Evolutionary conservation across 768 basidiomycete species (phyloP), one percentile per base, ranked within the genome.

Genomic region (Boletus speciosus): DNA sequence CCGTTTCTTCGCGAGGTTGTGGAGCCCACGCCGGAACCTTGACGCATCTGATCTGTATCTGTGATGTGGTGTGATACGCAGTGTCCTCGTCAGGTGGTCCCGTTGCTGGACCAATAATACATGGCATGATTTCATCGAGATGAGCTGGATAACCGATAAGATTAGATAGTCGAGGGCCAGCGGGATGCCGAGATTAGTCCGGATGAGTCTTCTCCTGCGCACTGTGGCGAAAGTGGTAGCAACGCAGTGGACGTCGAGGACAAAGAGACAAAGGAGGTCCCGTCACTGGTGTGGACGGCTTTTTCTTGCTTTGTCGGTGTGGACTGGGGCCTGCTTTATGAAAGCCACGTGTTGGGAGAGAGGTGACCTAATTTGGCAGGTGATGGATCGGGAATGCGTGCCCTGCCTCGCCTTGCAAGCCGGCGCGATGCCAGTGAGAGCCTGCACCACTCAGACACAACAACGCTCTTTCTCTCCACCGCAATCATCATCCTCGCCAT

Each of bases 391-490:
- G 66, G 66, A 62, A 65, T 55, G 65, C 62, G 56, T 69, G 66
- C 67, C 66, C 66, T 67, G 66, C 66, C 66, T 69, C 67, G 60
- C 66, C 66, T 62, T 52, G 43, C 60, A 64, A 59, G 54, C 65
- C 66, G 66, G 65, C 59, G 67, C 67, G 62, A 60, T 64, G 23
- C 23, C 23, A 23, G 23, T 23, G 56, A 60, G 52, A 55, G 48
- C 37, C 35, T 55, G 54, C 59, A 58, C 59, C 51, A 57, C 55
- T 55, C 51, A 21, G 39, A 47, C 64, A 44, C 57, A 45, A 44
- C 59, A 51, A 66, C 65, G 44, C 55, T 57, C 58, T 51, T 31
- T 51, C 49, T 55, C 31, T 55, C 55, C 47, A 35, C 54, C 50
- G 15, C 53, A 27, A 63, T 49, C 53, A 31, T 44, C 43, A 16